Percentiles rank a stretch among this genome's conserved stretches.
Conservation (phyloP, 1,284 basidiomycete species). For the Boletellus deceptivus region DNA sequence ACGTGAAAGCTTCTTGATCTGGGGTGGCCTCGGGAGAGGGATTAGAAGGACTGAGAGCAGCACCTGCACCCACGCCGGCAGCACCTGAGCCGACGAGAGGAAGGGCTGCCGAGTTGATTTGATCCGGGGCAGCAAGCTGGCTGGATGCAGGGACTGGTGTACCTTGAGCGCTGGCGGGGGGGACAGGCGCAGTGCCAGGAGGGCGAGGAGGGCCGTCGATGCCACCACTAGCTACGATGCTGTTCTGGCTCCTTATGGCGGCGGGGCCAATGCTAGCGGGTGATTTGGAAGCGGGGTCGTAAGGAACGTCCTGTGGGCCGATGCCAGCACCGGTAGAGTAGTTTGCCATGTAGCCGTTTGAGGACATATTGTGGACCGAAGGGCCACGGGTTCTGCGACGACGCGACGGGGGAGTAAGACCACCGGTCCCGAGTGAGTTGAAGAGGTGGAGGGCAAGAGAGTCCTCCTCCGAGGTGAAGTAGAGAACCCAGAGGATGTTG, state of each 20-base stretch:
- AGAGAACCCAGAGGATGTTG: constrained; percentile 92
- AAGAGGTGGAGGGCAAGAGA: constrained; percentile 81
- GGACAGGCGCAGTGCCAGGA: constrained; percentile 28
- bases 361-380: constrained; percentile 63
- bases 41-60: constrained; percentile 32
- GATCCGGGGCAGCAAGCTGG: constrained; percentile 47
- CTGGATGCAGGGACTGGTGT: constrained; percentile 38
- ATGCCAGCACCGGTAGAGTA: constrained; percentile 66
- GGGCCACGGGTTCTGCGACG: constrained; percentile 61
- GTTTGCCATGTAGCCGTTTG: constrained; percentile 58
- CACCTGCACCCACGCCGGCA: constrained; percentile 51
- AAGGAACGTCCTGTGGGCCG: constrained; percentile 55
- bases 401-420: constrained; percentile 76
- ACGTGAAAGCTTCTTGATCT: constrained; percentile 47
- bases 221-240: constrained; percentile 55
- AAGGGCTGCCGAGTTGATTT: constrained; percentile 48
- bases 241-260: constrained; percentile 59
- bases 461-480: constrained; percentile 95
- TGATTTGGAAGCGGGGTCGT: constrained; percentile 56
- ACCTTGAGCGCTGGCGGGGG: constrained; percentile 45
- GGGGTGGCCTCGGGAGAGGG: constrained; percentile 25
- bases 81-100: constrained; percentile 60
- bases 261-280: constrained; percentile 39
- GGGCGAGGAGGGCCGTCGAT: constrained; percentile 48
- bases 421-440: constrained; percentile 84